phyloP scores from a whole-genome alignment of 495 filamentous ascomycete genomes.

The Podospora appendiculata region DNA sequence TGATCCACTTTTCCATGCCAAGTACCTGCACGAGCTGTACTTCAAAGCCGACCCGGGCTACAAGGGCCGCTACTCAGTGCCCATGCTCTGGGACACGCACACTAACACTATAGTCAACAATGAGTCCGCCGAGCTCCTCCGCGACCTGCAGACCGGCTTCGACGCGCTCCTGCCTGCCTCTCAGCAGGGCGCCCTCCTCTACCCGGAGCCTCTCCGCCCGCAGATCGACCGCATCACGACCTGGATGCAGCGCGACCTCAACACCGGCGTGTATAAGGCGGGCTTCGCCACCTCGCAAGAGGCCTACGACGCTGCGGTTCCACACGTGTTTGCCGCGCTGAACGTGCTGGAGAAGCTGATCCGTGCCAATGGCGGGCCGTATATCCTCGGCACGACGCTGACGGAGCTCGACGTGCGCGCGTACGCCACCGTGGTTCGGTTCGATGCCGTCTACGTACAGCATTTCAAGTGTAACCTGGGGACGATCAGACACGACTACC shows the following conservation, averaged over 20 bases:
- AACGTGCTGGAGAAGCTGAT: not conserved
- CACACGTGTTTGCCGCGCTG: not conserved
- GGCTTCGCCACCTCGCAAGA: slow-evolving; percentile 56
- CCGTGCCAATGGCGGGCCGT: slow-evolving; percentile 31
- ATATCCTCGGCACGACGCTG: slow-evolving; percentile 57
- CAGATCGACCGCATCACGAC: slow-evolving; percentile 69
- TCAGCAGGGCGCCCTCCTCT: slow-evolving; percentile 50
- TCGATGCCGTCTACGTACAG: slow-evolving; percentile 85
- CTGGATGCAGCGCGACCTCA: slow-evolving; percentile 63
- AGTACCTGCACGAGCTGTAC: slow-evolving; percentile 62
- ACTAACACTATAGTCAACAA: slow-evolving; percentile 68
- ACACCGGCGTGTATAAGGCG: slow-evolving; percentile 41
- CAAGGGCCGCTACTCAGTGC: slow-evolving; percentile 67
- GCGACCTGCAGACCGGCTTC: slow-evolving; percentile 62
- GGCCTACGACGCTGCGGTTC: slow-evolving; percentile 52
- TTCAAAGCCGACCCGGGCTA: slow-evolving; percentile 58
- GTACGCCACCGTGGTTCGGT: slow-evolving; percentile 79
- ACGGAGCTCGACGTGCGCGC: slow-evolving; percentile 76
- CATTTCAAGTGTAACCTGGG: slow-evolving; percentile 90
- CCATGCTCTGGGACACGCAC: slow-evolving; percentile 69
- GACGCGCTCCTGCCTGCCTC: slow-evolving; percentile 55
- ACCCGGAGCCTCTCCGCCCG: slow-evolving; percentile 48
- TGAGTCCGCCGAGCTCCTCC: slow-evolving; percentile 74
- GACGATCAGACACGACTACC: slow-evolving; percentile 74
- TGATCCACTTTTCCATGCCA: slow-evolving; percentile 57